Evolutionary conservation across 805 yeast genomes (phyloP), one percentile per base, ranked within the genome.

Genomic region (Debaryomyces maramus): DNA sequence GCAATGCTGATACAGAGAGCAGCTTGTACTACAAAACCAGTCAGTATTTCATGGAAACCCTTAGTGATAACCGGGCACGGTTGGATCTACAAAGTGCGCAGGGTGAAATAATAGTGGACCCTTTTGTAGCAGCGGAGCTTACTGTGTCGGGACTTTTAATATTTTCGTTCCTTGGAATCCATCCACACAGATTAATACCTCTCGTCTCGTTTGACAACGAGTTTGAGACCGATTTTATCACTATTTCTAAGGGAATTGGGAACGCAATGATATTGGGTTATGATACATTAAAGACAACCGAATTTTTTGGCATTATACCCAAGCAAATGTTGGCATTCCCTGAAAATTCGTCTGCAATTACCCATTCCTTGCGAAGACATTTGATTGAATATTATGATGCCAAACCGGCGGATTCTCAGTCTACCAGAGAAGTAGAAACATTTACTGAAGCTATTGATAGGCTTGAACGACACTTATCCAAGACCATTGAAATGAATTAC

Each of bases 91-190:
- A 13, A 8, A 26, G 14, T 13, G 13, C 22, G 8, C 21, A 14
- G 15, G 32, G 15, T 35, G 38, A 35, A 16, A 8, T 21, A 5
- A 32, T 24, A 9, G 18, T n/a, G 8, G 32, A 24, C 16, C 15
- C 23, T 24, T 11, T 29, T 3, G 47, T 48, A 16, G 50, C 52
- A 0, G 46, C 51, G 7, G 61, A 55, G 36, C 33, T 58, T 11
- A 24, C 42, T 3, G 31, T 54, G 2, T 52, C 61, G 5, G 47
- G 58, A 4, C 45, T 52, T 23, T 33, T 61, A 7, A 45, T 61
- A 14, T 61, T 51, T 43, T 52, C 67, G 10, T 65, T 51, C 33
- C 39, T 63, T 7, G 64, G 63, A 4, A 40, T 65, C 3, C 68
- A 64, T 43, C 65, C 68, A 3, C 59, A 57, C 34, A 46, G 47